A percentile compares a stretch with the other conserved stretches of the same genome.
phyloP scores from a whole-genome alignment of 768 basidiomycete species.

The Leccinum fibrillosum region DNA sequence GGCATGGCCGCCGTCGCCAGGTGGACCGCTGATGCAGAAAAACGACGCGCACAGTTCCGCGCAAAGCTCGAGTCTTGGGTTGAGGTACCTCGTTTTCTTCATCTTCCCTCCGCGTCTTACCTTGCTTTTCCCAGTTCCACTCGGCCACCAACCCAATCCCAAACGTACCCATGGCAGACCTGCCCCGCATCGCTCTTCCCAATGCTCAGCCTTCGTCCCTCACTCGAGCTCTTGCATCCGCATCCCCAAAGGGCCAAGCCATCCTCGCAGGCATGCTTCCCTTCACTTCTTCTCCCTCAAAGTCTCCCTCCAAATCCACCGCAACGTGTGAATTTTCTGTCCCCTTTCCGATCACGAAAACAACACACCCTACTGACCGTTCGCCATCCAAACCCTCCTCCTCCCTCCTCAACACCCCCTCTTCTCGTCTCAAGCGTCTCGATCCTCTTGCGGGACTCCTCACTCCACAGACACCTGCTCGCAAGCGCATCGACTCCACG shows the following conservation, averaged over 20 bases:
- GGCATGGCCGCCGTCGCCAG: conserved; percentile 90
- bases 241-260: conserved; percentile 59
- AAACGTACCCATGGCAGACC: conserved; percentile 57
- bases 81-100: conserved; percentile 39
- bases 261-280: conserved; percentile 31
- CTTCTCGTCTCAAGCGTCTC: conserved; percentile 39
- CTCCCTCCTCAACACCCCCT: conserved; percentile 65
- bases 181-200: conserved; percentile 53
- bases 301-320: conserved; percentile 34
- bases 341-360: conserved; percentile 49
- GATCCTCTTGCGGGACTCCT: conserved; percentile 36
- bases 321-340: conserved; percentile 12
- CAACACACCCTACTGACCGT: conserved; percentile 25
- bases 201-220: conserved; percentile 60
- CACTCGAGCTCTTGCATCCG: conserved; percentile 67
- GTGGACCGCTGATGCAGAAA: conserved; percentile 73
- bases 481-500: conserved; percentile 45
- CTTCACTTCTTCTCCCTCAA: conserved; percentile 37
- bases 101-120: conserved; percentile 2
- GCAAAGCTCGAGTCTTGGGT: conserved; percentile 64
- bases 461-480: conserved; percentile 37
- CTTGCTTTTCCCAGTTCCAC: conserved; percentile 46
- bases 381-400: conserved; percentile 48
- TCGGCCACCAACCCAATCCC: conserved; percentile 42
- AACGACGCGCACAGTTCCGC: conserved; percentile 54